Evolutionary conservation across 371 early-diverging fungal species (phyloP).

Genomic region (Synchytrium microbalum): DNA sequence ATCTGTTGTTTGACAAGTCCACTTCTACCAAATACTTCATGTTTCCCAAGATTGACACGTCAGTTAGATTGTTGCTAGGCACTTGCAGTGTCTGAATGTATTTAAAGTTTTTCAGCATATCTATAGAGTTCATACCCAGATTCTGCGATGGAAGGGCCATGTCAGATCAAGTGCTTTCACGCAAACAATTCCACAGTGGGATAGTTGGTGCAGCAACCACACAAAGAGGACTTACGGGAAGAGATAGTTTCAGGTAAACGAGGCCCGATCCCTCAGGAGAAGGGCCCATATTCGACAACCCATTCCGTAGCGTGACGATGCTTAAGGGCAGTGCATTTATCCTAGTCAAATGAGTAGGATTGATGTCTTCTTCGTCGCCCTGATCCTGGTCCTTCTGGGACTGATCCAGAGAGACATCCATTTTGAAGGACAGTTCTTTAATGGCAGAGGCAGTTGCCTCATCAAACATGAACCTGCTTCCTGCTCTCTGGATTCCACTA

Average conservation of each 20-base stretch:
- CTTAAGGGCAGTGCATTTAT: constrained; percentile 17
- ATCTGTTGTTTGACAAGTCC: constrained; percentile 35
- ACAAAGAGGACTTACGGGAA: constrained; percentile 22
- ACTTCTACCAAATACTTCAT: constrained; percentile 34
- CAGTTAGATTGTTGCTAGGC: constrained; percentile 34
- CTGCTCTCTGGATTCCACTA: constrained; percentile 12
- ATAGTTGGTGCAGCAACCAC: neutral
- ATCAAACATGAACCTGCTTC: constrained; percentile 1
- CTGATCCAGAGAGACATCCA: no score
- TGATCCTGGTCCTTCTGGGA: no score
- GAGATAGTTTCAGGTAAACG: constrained; percentile 31
- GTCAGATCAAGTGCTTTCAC: neutral
- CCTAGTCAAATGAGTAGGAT: no score
- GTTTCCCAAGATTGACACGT: constrained; percentile 22
- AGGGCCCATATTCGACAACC: constrained; percentile 22
- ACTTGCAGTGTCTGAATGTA: constrained; percentile 34
- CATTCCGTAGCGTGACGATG: constrained; percentile 17
- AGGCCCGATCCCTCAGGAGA: constrained; percentile 26
- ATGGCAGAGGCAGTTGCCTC: neutral
- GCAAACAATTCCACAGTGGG: neutral
- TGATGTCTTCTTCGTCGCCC: no score
- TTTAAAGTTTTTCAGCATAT: constrained; percentile 21
- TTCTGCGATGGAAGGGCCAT: constrained; percentile 17
- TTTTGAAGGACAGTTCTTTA: no score
- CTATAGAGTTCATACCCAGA: constrained; percentile 24